phyloP scores from a whole-genome alignment of 495 filamentous ascomycete genomes.

The Clavariopsis aquatica region DNA sequence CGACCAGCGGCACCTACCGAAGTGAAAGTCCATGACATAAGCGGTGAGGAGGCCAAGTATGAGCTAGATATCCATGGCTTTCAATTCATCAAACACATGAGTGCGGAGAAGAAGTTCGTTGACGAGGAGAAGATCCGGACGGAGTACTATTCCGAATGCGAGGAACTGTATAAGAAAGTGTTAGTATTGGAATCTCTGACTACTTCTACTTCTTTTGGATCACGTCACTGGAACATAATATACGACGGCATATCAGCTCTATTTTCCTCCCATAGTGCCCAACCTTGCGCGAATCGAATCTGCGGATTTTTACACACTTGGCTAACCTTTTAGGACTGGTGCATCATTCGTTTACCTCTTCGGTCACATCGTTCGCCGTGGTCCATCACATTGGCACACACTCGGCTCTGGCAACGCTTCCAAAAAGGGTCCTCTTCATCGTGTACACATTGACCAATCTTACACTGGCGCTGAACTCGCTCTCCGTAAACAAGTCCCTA shows the following conservation, averaged over 20 bases:
- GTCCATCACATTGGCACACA: conserved; percentile 18
- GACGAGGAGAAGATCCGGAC: neutral
- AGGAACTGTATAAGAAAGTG: conserved; percentile 12
- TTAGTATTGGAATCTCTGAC: neutral
- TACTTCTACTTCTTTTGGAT: no score
- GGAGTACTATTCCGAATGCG: conserved; percentile 12
- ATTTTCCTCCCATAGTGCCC: no score
- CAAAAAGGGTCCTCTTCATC: conserved; percentile 14
- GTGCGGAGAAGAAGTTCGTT: conserved; percentile 1
- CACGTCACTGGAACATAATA: no score
- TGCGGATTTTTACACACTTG: no score
- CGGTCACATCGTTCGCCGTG: conserved; percentile 8
- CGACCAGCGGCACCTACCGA: neutral
- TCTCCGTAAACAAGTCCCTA: conserved; percentile 1
- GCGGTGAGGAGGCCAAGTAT: neutral
- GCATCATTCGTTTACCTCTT: neutral
- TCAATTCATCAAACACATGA: conserved; percentile 1
- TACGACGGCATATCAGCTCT: no score
- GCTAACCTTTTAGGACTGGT: neutral
- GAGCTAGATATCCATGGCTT: conserved; percentile 9
- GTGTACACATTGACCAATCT: conserved; percentile 17
- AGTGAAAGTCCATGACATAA: conserved; percentile 3
- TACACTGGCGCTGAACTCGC: conserved; percentile 11
- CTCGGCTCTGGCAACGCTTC: conserved; percentile 13
- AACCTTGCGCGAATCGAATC: no score